These are phyloP conservation scores for Mycena rosella DNA, from an alignment of 768 basidiomycete species.

Conservation along the genomic window DNA sequence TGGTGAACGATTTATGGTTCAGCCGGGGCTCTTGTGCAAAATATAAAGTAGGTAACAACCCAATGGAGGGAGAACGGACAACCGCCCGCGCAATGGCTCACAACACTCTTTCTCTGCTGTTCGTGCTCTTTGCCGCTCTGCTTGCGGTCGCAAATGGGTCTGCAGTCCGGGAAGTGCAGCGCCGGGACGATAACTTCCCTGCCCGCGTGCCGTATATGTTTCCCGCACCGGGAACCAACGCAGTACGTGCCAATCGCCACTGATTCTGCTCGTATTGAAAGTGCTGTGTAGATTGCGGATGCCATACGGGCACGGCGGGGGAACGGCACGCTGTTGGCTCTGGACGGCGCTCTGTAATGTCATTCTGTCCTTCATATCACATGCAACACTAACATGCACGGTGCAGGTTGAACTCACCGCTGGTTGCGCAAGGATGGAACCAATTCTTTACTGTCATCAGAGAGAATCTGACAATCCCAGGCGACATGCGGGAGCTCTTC, in stretches of 20 bases:
- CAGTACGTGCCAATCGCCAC: slow-evolving; percentile 33
- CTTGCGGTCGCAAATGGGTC: slow-evolving; percentile 1
- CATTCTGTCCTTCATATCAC: background rate
- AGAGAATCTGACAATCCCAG: slow-evolving; percentile 45
- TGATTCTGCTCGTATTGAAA: background rate
- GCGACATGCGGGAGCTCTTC: slow-evolving; percentile 52
- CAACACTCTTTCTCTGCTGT: slow-evolving; percentile 1
- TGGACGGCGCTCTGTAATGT: slow-evolving; percentile 53
- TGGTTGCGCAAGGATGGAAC: slow-evolving; percentile 51
- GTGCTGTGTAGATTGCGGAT: slow-evolving; percentile 50
- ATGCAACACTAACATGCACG: background rate
- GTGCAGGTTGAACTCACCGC: slow-evolving; percentile 45
- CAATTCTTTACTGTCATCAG: slow-evolving; percentile 48
- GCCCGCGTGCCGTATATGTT: slow-evolving; percentile 59
- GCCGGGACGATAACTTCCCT: slow-evolving; percentile 53
- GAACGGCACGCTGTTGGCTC: slow-evolving; percentile 51
- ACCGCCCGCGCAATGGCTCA: background rate
- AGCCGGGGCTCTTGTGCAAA: background rate
- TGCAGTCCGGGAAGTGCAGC: slow-evolving; percentile 14
- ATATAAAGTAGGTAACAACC: background rate
- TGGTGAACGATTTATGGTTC: background rate
- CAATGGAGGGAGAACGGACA: background rate
- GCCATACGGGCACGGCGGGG: slow-evolving; percentile 49
- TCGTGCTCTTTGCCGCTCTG: slow-evolving; percentile 1
- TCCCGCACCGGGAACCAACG: slow-evolving; percentile 50